Percentiles rank a stretch among this genome's conserved stretches.
Conservation (phyloP, 176 grass and related monocot species). For the Aegilops umbellulata region DNA sequence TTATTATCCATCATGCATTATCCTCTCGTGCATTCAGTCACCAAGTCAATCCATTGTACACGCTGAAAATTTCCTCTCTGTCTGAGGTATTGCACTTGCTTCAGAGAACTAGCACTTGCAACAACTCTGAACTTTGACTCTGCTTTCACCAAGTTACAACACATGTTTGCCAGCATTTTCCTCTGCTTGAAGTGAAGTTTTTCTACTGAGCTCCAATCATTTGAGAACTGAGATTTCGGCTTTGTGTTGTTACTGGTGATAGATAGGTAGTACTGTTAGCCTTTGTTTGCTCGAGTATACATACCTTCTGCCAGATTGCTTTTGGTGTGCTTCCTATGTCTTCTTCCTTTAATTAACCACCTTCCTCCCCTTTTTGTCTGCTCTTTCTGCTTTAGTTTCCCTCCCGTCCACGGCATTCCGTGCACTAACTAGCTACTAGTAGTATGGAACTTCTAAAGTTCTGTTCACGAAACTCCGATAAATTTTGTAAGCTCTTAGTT, state of each 20-base stretch:
- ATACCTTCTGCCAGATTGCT: slow-evolving; percentile 16
- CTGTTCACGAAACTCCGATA: background rate
- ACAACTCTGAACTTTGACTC: no score
- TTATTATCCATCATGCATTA: background rate
- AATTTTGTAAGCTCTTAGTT: background rate
- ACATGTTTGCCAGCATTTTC: no score
- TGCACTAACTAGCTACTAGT: no score
- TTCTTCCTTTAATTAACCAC: slow-evolving; percentile 28
- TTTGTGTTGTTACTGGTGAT: slow-evolving; percentile 17
- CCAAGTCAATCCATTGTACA: background rate
- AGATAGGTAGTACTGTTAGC: background rate
- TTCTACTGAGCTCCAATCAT: no score
- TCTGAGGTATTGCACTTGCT: no score
- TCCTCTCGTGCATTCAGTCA: background rate
- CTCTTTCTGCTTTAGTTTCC: background rate
- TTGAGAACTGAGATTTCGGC: background rate
- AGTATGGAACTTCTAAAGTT: no score
- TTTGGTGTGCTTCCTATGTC: slow-evolving; percentile 38
- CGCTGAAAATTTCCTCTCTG: no score
- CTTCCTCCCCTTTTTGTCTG: background rate
- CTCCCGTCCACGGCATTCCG: background rate
- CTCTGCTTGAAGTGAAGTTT: no score
- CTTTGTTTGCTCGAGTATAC: background rate
- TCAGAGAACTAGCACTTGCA: no score
- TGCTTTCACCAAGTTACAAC: no score